Evolutionary conservation across 768 basidiomycete genomes (phyloP).

Genomic region (Pisolithus marmoratus): DNA sequence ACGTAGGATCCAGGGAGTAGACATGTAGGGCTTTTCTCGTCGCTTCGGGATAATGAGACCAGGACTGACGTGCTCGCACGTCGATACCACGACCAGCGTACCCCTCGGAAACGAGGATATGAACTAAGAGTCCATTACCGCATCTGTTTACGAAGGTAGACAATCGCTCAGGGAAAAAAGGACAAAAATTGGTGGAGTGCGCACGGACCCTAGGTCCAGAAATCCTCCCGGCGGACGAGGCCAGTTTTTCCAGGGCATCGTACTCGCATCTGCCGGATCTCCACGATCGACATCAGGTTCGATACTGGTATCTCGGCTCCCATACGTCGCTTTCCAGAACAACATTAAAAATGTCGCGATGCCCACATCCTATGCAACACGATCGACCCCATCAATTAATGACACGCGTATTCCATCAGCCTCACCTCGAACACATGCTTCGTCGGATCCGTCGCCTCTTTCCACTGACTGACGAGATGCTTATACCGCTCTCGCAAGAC

Average conservation of each 20-base stretch:
- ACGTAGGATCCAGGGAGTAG: conserved; percentile 63
- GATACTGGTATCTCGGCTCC: background rate
- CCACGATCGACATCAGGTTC: background rate
- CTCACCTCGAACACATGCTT: conserved; percentile 89
- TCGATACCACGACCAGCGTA: conserved; percentile 84
- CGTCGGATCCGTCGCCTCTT: conserved; percentile 75
- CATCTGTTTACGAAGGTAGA: conserved; percentile 44
- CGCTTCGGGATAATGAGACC: conserved; percentile 64
- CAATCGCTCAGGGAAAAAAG: background rate
- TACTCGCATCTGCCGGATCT: too few species aligned
- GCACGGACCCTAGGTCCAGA: conserved; percentile 74
- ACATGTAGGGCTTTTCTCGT: conserved; percentile 63
- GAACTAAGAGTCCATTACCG: conserved; percentile 89
- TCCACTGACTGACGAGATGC: conserved; percentile 68
- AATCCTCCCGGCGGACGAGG: conserved; percentile 81
- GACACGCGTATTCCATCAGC: too few species aligned
- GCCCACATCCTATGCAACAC: conserved; percentile 71
- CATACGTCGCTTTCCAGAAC: conserved; percentile 78
- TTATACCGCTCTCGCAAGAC: conserved; percentile 82
- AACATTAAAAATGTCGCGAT: conserved; percentile 92
- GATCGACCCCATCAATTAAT: background rate
- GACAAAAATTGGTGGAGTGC: background rate
- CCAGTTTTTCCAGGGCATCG: conserved; percentile 63
- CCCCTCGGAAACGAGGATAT: conserved; percentile 80
- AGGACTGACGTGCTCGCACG: conserved; percentile 78